Conservation (phyloP, 2,329 filamentous ascomycete genomes). For the Rhynchosporium secalis region DNA sequence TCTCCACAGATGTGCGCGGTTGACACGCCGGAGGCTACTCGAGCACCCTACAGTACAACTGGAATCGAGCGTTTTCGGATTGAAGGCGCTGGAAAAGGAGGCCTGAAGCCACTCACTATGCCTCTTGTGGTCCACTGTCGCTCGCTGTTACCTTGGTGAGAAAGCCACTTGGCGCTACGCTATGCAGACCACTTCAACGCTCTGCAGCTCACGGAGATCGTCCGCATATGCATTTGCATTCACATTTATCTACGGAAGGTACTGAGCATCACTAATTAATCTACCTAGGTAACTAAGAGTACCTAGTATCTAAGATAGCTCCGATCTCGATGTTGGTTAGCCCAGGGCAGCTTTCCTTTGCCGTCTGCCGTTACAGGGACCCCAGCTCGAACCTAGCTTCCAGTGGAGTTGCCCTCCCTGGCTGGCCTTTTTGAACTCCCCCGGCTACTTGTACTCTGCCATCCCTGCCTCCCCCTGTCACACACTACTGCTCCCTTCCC, state of each 20-base stretch:
- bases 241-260: not conserved
- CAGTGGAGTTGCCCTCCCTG: not conserved
- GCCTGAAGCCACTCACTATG: slow-evolving; percentile 9
- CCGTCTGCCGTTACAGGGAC: slow-evolving; percentile 6
- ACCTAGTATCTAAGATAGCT: too few species aligned
- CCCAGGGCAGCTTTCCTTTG: not conserved
- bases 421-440: not conserved
- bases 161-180: slow-evolving; percentile 4
- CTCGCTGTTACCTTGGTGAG: slow-evolving; percentile 2
- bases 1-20: not conserved
- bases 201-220: not conserved
- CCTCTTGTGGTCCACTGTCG: slow-evolving; percentile 6
- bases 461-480: not conserved
- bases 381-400: not conserved
- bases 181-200: not conserved
- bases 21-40: not conserved
- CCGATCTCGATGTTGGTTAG: not conserved
- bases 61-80: not conserved
- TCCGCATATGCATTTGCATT: not conserved
- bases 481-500: slow-evolving; percentile 1
- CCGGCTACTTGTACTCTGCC: not conserved
- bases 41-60: not conserved
- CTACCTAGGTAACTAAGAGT: too few species aligned
- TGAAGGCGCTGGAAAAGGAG: not conserved
- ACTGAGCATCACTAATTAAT: not conserved